A percentile compares a stretch with the other conserved stretches of the same genome.
These are phyloP conservation scores for Fragaria vesca DNA, from an alignment of 306 rosid species.

Conservation along the genomic window DNA sequence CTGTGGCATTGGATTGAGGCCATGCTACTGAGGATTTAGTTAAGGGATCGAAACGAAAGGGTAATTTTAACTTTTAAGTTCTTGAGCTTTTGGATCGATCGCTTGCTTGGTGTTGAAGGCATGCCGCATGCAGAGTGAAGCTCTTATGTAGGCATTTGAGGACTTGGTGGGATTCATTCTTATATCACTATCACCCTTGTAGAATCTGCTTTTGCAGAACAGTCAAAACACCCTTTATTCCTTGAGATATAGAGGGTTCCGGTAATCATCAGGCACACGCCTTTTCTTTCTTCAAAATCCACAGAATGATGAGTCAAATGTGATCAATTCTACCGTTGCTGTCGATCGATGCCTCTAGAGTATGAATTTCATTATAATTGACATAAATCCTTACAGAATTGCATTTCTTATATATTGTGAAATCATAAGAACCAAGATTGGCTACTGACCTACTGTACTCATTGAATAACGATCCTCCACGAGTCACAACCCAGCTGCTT, in stretches of 20 bases:
- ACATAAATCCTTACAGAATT: neutral
- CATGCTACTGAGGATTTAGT: neutral
- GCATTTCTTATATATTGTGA: neutral
- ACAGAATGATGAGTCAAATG: conserved; percentile 42
- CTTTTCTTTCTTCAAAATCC: conserved; percentile 17
- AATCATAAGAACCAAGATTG: neutral
- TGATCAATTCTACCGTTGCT: neutral
- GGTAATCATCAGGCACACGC: neutral
- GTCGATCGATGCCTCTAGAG: neutral
- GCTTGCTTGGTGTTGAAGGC: conserved; percentile 1
- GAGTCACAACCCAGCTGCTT: neutral
- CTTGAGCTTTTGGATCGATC: neutral
- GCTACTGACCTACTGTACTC: neutral
- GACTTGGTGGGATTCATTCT: neutral
- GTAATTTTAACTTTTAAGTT: neutral
- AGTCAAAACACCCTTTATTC: conserved; percentile 1
- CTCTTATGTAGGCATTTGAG: conserved; percentile 12
- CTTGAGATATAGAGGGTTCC: neutral
- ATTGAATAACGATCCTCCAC: neutral
- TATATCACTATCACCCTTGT: neutral
- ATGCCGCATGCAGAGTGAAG: neutral
- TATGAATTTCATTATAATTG: neutral
- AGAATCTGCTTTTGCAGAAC: conserved; percentile 27
- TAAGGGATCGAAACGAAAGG: neutral
- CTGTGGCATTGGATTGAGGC: conserved; percentile 29